phyloP scores from a whole-genome alignment of 2,329 filamentous ascomycete species.

The Penicillium fuscoglaucum region DNA sequence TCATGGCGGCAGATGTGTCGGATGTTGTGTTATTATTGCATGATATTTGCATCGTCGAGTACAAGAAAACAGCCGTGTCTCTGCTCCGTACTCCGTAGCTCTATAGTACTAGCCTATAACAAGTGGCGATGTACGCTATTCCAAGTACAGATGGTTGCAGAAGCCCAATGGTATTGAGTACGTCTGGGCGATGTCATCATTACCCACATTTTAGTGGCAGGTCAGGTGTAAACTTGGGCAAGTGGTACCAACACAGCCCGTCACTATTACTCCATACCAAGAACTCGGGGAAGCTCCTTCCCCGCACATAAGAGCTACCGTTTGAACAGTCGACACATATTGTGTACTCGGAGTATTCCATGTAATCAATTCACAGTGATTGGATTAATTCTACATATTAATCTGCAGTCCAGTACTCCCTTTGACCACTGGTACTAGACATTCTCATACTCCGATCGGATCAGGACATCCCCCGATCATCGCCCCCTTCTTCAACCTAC shows the following conservation, averaged over 20 bases:
- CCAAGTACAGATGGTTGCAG: not conserved
- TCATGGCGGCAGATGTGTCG: not conserved
- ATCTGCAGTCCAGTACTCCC: not conserved
- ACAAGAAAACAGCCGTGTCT: not conserved
- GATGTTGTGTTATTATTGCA: not conserved
- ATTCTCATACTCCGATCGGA: slow-evolving; percentile 4
- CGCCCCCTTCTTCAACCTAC: slow-evolving; percentile 10
- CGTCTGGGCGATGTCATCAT: slow-evolving; percentile 15
- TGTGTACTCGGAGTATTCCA: not conserved
- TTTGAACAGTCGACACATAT: not conserved
- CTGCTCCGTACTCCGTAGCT: not conserved
- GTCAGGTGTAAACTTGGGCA: slow-evolving; percentile 1
- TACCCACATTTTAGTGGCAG: slow-evolving; percentile 2
- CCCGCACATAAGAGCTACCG: slow-evolving; percentile 13
- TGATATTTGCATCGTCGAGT: not conserved
- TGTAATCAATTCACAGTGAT: not conserved
- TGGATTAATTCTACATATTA: not conserved
- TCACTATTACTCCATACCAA: slow-evolving; percentile 6
- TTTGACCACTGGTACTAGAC: not conserved
- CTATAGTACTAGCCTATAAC: not conserved
- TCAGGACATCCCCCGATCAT: slow-evolving; percentile 7
- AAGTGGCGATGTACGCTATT: not conserved
- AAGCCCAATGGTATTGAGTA: slow-evolving; percentile 8
- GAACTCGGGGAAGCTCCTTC: slow-evolving; percentile 12
- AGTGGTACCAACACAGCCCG: slow-evolving; percentile 2